Conservation (phyloP, 495 filamentous ascomycete genomes). For the Peziza echinospora region DNA sequence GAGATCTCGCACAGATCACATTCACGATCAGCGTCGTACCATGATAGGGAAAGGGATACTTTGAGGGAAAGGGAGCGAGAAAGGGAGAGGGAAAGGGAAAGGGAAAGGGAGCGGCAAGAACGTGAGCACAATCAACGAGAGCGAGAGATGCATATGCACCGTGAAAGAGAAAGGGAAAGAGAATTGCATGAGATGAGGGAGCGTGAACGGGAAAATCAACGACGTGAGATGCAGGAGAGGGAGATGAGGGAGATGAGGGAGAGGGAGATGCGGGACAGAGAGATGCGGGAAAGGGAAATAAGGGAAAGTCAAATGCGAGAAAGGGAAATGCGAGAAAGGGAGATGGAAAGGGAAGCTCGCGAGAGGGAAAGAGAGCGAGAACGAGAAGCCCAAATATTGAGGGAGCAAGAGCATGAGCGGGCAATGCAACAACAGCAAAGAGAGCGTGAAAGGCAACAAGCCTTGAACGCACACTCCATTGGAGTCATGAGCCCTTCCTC, state of each 20-base stretch:
- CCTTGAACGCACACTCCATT: background rate
- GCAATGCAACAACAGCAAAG: conserved; percentile 9
- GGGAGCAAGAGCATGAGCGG: conserved; percentile 13
- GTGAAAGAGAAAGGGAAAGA: conserved; percentile 21
- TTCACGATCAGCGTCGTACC: conserved; percentile 4
- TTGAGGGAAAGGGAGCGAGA: conserved; percentile 10
- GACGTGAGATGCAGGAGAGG: conserved; percentile 6
- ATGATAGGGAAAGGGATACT: conserved; percentile 4
- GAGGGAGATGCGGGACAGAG: conserved; percentile 1
- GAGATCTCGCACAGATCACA: conserved; percentile 4
- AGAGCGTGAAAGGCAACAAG: conserved; percentile 3
- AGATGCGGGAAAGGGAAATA: conserved; percentile 11
- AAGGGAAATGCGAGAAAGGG: conserved; percentile 6
- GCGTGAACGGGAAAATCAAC: conserved; percentile 3
- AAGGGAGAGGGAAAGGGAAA: conserved; percentile 7
- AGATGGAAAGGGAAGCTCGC: conserved; percentile 15
- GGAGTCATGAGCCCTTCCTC: conserved; percentile 6
- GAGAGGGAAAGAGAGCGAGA: conserved; percentile 7
- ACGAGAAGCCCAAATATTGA: conserved; percentile 10
- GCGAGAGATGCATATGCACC: conserved; percentile 26
- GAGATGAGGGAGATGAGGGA: conserved; percentile 3
- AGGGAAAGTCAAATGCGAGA: conserved; percentile 4
- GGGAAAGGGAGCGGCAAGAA: background rate
- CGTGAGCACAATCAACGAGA: conserved; percentile 18
- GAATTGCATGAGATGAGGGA: conserved; percentile 5